A percentile compares a stretch with the other conserved stretches of the same genome.
Conservation (phyloP, 2,329 filamentous ascomycete species). For the Cercospora sp. region DNA sequence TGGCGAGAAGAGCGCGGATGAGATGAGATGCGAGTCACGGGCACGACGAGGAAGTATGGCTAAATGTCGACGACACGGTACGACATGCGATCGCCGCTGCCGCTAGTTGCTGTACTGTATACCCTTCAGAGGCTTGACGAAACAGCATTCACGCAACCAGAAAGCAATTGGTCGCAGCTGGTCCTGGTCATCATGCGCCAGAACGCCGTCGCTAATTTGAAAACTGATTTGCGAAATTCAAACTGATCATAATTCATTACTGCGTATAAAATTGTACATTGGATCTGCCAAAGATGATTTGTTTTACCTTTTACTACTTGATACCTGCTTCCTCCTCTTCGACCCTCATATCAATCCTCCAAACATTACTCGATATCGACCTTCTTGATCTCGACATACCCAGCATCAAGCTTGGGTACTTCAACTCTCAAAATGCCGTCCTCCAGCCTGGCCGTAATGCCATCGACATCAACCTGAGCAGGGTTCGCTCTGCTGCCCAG, state of each 20-base stretch:
- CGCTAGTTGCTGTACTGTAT: not conserved
- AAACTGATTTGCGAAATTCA: not conserved
- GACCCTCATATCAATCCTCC: not conserved
- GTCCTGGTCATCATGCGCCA: not conserved
- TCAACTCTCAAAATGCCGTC: conserved; percentile 75
- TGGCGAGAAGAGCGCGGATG: not conserved
- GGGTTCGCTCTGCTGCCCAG: conserved; percentile 58
- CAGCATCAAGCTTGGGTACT: conserved; percentile 71
- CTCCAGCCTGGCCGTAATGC: conserved; percentile 73
- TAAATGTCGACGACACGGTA: not conserved
- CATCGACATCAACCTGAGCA: conserved; percentile 65
- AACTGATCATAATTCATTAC: not conserved
- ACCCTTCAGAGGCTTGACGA: not conserved
- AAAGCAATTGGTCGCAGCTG: not conserved
- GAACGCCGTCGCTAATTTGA: not conserved
- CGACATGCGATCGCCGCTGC: not conserved
- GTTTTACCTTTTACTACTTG: not conserved
- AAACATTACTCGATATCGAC: conserved; percentile 51
- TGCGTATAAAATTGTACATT: not conserved
- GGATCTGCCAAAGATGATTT: not conserved
- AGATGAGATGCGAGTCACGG: not conserved
- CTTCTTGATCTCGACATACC: conserved; percentile 58
- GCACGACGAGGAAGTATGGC: not conserved
- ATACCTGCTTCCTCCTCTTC: not conserved
- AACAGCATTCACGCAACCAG: not conserved